Base-by-base conservation (phyloP, 345 rosid genomes). In the Arabis hirsuta region DNA sequence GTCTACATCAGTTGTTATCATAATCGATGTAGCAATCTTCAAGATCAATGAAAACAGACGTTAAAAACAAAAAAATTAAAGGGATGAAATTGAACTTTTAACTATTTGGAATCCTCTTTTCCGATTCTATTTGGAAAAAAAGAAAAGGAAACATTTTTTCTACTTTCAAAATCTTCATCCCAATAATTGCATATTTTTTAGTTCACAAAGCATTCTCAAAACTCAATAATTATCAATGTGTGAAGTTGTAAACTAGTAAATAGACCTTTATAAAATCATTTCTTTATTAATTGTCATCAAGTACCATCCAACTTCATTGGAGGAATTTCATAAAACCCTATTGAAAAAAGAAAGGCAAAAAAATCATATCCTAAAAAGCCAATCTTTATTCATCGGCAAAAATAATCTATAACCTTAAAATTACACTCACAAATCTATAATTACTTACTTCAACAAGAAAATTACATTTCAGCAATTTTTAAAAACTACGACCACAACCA, bases 401-500 rank as follows among this genome's bases (percentile, higher is more conserved):
- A 24, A 24, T 32, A 46, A 53, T 36, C 51, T 55, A 19, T 74
- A 47, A 59, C 3, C 24, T 44, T 32, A 1, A 55, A 57, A 46
- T 11, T 64, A 53, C 31, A 43, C 47, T 42, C 44, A 60, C 12
- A 32, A 50, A 4, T 27, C 44, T 71, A 53, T 45, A 4, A 1
- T 8, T 13, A 31, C 7, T 34, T 41, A 54, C 69, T 52, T 4
- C 52, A 4, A 69, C 7, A 7, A 4, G 31, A 39, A 20, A 13
- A 53, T 43, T 53, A 73, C 71, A 73, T 14, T 13, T 22, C 3
- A 61, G 22, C 26, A 71, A 71, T 1, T n/a, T 39, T n/a, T 39
- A 9, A 50, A 74, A 45, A 56, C 31, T 55, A 19, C 5, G 69
- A 69, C 69, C 85, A 87, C 6, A 81, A 9, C 74, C 80, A 86